Conservation (phyloP, 2,329 filamentous ascomycete genomes). For the Fusarium stilboides region DNA sequence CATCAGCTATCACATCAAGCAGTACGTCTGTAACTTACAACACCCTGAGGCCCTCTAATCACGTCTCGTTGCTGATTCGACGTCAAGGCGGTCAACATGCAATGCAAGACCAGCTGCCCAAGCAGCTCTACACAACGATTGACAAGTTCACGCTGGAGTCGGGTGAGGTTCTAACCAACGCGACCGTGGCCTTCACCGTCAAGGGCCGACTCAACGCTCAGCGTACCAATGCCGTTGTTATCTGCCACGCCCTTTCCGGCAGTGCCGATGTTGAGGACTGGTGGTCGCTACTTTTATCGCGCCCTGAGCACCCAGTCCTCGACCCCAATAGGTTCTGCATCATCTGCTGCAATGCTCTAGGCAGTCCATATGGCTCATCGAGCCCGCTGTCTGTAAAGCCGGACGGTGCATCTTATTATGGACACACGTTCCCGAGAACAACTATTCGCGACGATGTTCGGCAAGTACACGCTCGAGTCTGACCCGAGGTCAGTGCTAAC, state of each 20-base stretch:
- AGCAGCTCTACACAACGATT: background rate
- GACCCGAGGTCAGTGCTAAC: background rate
- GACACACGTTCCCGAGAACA: background rate
- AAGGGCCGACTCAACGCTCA: slow-evolving; percentile 1
- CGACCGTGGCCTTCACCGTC: background rate
- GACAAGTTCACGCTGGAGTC: background rate
- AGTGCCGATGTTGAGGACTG: slow-evolving; percentile 3
- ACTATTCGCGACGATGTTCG: slow-evolving; percentile 3
- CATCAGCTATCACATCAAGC: background rate
- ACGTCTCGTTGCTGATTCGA: background rate
- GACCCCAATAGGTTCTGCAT: background rate
- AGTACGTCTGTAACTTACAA: slow-evolving; percentile 1
- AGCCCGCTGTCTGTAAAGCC: background rate
- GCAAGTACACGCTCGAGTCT: background rate
- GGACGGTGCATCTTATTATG: background rate
- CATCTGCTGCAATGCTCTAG: slow-evolving; percentile 3
- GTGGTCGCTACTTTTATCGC: background rate
- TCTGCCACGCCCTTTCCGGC: slow-evolving; percentile 7
- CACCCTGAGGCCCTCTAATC: background rate
- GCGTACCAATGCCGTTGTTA: background rate
- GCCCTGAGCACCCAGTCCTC: background rate
- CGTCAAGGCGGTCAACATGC: background rate
- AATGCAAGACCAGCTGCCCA: background rate
- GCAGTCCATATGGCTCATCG: slow-evolving; percentile 2
- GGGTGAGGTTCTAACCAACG: background rate